Evolutionary conservation across 352 stramenopile genomes (phyloP), one percentile per base, ranked within the genome.

Genomic region (Phytophthora constricta): DNA sequence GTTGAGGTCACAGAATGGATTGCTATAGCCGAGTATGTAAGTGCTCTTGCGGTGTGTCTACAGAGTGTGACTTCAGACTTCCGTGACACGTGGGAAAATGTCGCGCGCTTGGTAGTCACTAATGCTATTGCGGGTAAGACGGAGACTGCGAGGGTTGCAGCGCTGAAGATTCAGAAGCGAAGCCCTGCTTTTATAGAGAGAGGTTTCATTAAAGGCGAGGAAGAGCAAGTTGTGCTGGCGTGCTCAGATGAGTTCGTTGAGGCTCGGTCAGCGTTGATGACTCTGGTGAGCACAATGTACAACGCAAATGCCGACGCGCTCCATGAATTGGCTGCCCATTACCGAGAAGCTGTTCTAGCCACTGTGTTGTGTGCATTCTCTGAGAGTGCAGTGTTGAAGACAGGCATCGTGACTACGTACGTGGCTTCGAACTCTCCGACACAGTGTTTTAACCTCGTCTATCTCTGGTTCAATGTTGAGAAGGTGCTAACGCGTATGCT

Each of bases 321-420:
- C 0, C 68, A 80, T 4, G 80, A 91, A 23, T 75, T 94, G 34
- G 75, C 80, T 27, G 48, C 58, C 1, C 70, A 80, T 11, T 82
- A 90, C 45, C 81, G 86, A n/a, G 86, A 96, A 58, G 80, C 81
- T 14, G 42, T 96, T 33, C 55, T 93, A 1, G 84, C 76, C 1
- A 82, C 75, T 2, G 72, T 89, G 48, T 50, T 95, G 0, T 83
- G 74, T 14, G 62, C 78, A 1, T 58, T 95, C 23, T 76, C 80
- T 0, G 85, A 93, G 28, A 67, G 75, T 49, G 65, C 85, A 0
- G 60, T 81, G 37, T 54, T 92, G 22, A 89, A 90, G 51, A 66
- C 82, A 27, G 75, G 74, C 25, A 58, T 92, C 7, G 74, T 90
- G 11, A 72, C 74, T 14, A 77, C 74, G 20, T 96, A 93, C 26